Conservation (phyloP, 2,329 filamentous ascomycete species). For the Trichoderma harzianum region DNA sequence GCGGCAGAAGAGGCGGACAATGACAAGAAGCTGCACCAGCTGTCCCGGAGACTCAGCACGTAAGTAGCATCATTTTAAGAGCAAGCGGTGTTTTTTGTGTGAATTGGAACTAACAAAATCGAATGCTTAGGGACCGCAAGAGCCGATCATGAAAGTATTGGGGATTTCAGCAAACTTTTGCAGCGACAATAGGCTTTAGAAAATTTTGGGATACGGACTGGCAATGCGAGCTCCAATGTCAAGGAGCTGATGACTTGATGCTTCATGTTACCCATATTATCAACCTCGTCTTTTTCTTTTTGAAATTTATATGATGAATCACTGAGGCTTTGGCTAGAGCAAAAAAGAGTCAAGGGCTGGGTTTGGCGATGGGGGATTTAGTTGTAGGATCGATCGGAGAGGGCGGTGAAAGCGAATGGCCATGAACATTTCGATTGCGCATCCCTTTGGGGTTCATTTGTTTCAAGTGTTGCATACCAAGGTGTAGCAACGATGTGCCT, state of each 20-base stretch:
- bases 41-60: constrained; percentile 94
- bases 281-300: constrained; percentile 19
- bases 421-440: neutral
- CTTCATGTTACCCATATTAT: constrained; percentile 18
- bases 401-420: constrained; percentile 4
- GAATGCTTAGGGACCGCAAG: constrained; percentile 28
- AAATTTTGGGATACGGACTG: constrained; percentile 13
- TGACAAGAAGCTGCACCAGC: constrained; percentile 78
- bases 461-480: neutral
- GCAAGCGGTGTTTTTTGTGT: neutral
- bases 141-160: constrained; percentile 23
- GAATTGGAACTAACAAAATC: constrained; percentile 12
- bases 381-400: constrained; percentile 2
- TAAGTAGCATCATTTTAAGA: constrained; percentile 39
- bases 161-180: neutral
- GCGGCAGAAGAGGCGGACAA: constrained; percentile 88
- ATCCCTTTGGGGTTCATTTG: neutral
- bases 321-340: constrained; percentile 18
- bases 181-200: constrained; percentile 14
- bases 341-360: constrained; percentile 13
- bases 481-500: neutral
- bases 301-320: constrained; percentile 1
- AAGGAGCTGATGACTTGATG: constrained; percentile 17
- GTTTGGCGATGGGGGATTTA: neutral
- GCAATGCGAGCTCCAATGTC: constrained; percentile 3